Conservation (phyloP, 23 red algal genomes). For the Cyanidiococcus yangmingshanensis region DNA sequence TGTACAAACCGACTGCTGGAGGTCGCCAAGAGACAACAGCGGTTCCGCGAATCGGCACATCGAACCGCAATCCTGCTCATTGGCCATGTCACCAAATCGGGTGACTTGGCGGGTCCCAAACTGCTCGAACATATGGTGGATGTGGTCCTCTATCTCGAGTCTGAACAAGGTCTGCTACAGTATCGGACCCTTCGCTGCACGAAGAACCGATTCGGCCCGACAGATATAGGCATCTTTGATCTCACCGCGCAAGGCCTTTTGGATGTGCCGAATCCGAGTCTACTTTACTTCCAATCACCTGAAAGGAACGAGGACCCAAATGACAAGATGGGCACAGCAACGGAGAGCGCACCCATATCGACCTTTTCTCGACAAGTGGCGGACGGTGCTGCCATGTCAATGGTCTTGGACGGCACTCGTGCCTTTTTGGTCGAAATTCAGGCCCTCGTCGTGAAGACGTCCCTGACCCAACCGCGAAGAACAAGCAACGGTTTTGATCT, state of each 20-base stretch:
- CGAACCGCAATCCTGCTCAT: slow-evolving; percentile 21
- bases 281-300: background rate
- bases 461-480: slow-evolving; percentile 13
- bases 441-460: slow-evolving; percentile 1
- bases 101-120: slow-evolving; percentile 29
- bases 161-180: slow-evolving; percentile 1
- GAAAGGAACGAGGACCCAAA: background rate
- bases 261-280: slow-evolving; percentile 19
- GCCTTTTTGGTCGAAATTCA: slow-evolving; percentile 24
- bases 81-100: slow-evolving; percentile 28
- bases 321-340: background rate
- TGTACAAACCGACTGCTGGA: slow-evolving; percentile 16
- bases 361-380: background rate
- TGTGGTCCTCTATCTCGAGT: slow-evolving; percentile 23
- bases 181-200: slow-evolving; percentile 25
- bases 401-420: slow-evolving; percentile 17
- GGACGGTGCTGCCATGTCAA: slow-evolving; percentile 11
- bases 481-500: slow-evolving; percentile 28
- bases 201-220: slow-evolving; percentile 24
- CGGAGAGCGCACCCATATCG: background rate
- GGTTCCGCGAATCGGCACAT: background rate
- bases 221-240: slow-evolving; percentile 26
- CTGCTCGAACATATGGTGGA: slow-evolving; percentile 28
- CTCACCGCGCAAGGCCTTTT: background rate
- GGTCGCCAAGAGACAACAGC: slow-evolving; percentile 11